Conservation (phyloP, 495 filamentous ascomycete genomes). For the Neurospora sp. region DNA sequence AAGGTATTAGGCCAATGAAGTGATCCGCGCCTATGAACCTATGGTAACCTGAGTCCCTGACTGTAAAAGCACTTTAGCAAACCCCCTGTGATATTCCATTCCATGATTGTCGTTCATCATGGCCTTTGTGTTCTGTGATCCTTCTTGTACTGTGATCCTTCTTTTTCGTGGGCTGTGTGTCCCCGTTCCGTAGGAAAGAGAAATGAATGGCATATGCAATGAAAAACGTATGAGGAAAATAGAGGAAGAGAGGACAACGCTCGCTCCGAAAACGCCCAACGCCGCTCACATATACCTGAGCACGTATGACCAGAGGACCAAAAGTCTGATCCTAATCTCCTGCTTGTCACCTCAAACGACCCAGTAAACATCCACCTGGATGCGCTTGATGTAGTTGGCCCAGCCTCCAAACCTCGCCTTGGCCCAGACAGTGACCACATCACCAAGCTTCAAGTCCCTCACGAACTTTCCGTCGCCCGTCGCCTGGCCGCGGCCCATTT, state of each 20-base stretch:
- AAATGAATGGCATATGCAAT: background rate
- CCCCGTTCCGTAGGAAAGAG: background rate
- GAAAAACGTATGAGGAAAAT: background rate
- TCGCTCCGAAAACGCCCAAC: background rate
- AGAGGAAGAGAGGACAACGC: background rate
- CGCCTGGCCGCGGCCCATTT: slow-evolving; percentile 40
- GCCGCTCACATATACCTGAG: background rate
- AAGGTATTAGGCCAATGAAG: background rate
- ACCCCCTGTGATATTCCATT: background rate
- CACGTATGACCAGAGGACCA: background rate
- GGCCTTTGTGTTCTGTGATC: background rate
- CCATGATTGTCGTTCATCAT: background rate
- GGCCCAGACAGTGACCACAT: slow-evolving; percentile 57
- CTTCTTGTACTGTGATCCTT: background rate
- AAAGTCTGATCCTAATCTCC: background rate
- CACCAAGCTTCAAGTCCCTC: slow-evolving; percentile 47
- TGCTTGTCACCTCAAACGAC: slow-evolving; percentile 33
- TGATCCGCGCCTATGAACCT: background rate
- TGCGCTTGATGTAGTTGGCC: slow-evolving; percentile 46
- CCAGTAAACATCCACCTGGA: slow-evolving; percentile 55
- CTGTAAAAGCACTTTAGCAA: background rate
- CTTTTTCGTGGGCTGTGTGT: background rate
- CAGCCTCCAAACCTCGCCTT: slow-evolving; percentile 53
- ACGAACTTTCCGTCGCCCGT: slow-evolving; percentile 49
- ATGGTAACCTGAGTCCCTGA: background rate